Percentiles rank a stretch among this genome's conserved stretches.
phyloP scores from a whole-genome alignment of 164 flowering plant genomes.

The Umbellularia californica region DNA sequence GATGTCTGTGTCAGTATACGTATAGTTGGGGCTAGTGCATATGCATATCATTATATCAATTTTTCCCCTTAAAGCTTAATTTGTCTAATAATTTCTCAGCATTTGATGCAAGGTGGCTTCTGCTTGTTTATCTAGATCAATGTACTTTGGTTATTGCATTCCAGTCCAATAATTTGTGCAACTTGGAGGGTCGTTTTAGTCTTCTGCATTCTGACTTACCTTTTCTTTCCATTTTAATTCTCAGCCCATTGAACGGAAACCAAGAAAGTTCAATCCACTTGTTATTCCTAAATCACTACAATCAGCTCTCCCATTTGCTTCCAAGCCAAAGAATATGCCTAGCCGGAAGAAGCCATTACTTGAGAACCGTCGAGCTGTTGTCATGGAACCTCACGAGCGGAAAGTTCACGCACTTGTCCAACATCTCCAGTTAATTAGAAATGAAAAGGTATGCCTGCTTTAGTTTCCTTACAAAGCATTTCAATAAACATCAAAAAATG shows the following conservation, averaged over 20 bases:
- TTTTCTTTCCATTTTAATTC: not conserved
- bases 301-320: conserved; percentile 69
- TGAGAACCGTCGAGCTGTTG: conserved; percentile 65
- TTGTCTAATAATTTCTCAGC: too few species aligned
- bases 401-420: conserved; percentile 55
- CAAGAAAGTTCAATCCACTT: conserved; percentile 84
- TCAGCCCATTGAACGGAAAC: conserved; percentile 83
- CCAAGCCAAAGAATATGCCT: conserved; percentile 75
- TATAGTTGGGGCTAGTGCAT: not conserved
- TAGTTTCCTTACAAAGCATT: not conserved
- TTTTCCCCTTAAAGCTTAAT: not conserved
- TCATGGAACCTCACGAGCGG: conserved; percentile 72
- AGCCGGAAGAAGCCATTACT: conserved; percentile 32
- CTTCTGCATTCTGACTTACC: not conserved
- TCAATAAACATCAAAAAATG: not conserved
- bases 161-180: not conserved
- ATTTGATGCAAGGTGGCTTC: not conserved
- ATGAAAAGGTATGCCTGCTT: conserved; percentile 54
- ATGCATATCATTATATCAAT: too few species aligned
- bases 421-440: conserved; percentile 55
- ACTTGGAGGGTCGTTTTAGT: not conserved
- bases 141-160: too few species aligned
- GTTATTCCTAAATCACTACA: conserved; percentile 75
- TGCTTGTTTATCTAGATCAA: not conserved
- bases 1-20: not conserved